A percentile compares a stretch with the other conserved stretches of the same genome.
Conservation (phyloP, 208 protist species). For the Wallacemonas rigidus region DNA sequence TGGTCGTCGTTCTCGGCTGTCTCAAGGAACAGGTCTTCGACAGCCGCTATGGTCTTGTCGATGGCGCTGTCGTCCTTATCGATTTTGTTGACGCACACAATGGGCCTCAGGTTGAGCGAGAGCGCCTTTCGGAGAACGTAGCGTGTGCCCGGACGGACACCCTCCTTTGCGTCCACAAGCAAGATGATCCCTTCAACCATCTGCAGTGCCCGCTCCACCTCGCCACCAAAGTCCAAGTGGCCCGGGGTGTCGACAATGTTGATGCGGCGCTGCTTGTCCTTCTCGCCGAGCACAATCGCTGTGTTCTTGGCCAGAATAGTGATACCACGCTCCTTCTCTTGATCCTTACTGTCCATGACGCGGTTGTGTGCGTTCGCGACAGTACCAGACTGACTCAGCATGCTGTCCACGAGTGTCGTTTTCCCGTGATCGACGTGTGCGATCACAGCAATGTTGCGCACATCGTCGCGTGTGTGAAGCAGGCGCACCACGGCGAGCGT, state of each 20-base stretch:
- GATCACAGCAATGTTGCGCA: slow-evolving; percentile 97
- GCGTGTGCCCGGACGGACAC: slow-evolving; percentile 97
- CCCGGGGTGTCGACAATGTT: slow-evolving; percentile 98
- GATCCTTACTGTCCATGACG: slow-evolving; percentile 97
- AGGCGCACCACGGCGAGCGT: slow-evolving; percentile 28
- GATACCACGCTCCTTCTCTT: slow-evolving; percentile 97
- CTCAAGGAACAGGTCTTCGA: slow-evolving; percentile 96
- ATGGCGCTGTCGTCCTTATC: slow-evolving; percentile 93
- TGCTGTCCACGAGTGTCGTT: slow-evolving; percentile 96
- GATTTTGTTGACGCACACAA: slow-evolving; percentile 98
- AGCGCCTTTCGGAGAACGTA: slow-evolving; percentile 98
- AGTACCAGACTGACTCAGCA: slow-evolving; percentile 93
- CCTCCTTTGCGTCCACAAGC: slow-evolving; percentile 96
- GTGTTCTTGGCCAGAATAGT: slow-evolving; percentile 98
- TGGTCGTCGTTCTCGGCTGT: slow-evolving; percentile 94
- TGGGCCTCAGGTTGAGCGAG: slow-evolving; percentile 88
- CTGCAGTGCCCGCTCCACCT: slow-evolving; percentile 97
- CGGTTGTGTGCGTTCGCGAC: slow-evolving; percentile 86
- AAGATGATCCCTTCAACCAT: slow-evolving; percentile 98
- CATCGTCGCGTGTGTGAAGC: slow-evolving; percentile 65
- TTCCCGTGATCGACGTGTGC: slow-evolving; percentile 98
- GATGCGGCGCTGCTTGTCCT: slow-evolving; percentile 76
- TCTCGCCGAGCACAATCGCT: slow-evolving; percentile 71
- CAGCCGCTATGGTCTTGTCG: slow-evolving; percentile 90
- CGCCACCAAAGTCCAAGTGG: slow-evolving; percentile 98